Evolutionary conservation across 352 stramenopile genomes (phyloP), one percentile per base, ranked within the genome.

Genomic region (Vaucheria bursata): DNA sequence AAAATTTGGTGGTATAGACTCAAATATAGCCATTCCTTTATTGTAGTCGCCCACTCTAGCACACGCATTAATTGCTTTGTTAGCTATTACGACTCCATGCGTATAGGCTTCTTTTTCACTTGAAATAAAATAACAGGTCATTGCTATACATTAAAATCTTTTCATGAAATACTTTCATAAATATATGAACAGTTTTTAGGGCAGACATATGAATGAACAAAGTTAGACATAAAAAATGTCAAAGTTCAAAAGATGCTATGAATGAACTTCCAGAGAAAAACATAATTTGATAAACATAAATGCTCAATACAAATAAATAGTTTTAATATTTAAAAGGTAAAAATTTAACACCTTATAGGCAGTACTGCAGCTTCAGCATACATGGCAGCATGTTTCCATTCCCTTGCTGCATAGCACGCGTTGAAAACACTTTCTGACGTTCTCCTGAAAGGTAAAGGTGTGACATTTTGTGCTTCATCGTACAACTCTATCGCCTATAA

Each of bases 401-500:
- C 53, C 53, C 37, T 68, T 2, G 53, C 53, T 34, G 53, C 53
- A 7, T 68, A 68, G 53, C 53, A 68, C 8, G 53, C 53, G 8
- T 68, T 68, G 53, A 68, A 68, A 31, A 68, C 53, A 34, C 53
- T 68, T 2, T 31, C 53, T 34, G 53, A 31, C 53, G 53, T 68
- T 31, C 8, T 68, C 2, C 53, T 2, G 53, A 37, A 68, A 2
- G 53, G 53, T 8, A 34, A 31, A 2, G 53, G 53, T 7, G 53
- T 7, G 2, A 68, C 53, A 2, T 34, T 31, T 2, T 37, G 8
- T 2, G 53, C 53, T 7, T 7, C 2, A 2, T 68, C 53, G 8
- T 68, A 68, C 8, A 68, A 34, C 2, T 31, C 34, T 2, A 68
- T 68, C 37, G 53, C 53, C 53, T 68, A 34, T 2, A 12, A 59